phyloP scores from a whole-genome alignment of 1,139 yeast genomes.

The Zygosaccharomyces pseudobailii region DNA sequence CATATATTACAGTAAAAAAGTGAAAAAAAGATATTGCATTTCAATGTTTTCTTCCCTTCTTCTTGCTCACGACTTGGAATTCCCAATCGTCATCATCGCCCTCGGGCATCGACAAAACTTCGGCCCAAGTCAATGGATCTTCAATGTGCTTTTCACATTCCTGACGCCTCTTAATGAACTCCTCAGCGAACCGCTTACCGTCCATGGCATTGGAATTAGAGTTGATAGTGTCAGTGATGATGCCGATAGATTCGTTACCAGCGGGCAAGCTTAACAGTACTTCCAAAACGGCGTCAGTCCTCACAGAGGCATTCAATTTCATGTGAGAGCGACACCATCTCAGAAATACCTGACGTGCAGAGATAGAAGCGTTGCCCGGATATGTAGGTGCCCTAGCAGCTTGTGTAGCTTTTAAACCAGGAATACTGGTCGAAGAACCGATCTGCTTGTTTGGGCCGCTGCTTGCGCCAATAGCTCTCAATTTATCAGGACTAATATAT shows the following conservation, averaged over 20 bases:
- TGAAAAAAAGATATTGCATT: neutral
- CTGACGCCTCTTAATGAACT: constrained; percentile 73
- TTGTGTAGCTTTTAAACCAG: constrained; percentile 22
- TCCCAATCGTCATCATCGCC: constrained; percentile 77
- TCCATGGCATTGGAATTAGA: constrained; percentile 90
- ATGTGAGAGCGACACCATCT: constrained; percentile 81
- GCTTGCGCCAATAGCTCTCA: constrained; percentile 24
- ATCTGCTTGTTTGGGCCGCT: constrained; percentile 19
- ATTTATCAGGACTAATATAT: constrained; percentile 22
- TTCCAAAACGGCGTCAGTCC: constrained; percentile 69
- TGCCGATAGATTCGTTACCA: constrained; percentile 67
- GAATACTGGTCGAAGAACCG: constrained; percentile 30
- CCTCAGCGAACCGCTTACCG: constrained; percentile 90
- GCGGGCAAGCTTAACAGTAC: constrained; percentile 77
- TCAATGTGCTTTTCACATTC: constrained; percentile 59
- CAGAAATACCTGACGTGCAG: constrained; percentile 61
- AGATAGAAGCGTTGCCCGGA: constrained; percentile 34
- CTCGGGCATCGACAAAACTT: constrained; percentile 52
- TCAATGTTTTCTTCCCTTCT: constrained; percentile 45
- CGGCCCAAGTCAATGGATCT: constrained; percentile 62
- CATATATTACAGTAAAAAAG: neutral
- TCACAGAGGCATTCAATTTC: constrained; percentile 68
- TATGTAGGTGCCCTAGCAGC: constrained; percentile 37
- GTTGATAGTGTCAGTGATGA: constrained; percentile 89
- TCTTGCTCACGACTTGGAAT: constrained; percentile 65